Base-by-base conservation (phyloP, 371 early-diverging fungal species). In the Mycotypha africana region DNA sequence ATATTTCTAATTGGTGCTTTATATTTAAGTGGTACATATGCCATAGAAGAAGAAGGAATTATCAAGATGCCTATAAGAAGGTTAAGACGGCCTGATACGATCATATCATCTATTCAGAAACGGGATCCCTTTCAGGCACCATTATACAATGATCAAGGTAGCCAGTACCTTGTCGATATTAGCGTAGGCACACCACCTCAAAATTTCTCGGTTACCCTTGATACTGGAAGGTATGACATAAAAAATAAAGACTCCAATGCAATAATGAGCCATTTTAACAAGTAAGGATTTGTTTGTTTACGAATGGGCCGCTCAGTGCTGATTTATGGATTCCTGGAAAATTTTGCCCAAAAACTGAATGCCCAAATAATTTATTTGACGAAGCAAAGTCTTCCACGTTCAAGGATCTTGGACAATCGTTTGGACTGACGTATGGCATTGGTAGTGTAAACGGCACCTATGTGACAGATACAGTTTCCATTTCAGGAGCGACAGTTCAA, bases 261-360 rank as follows among this genome's bases (percentile, higher is more conserved):
- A 11, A 34, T 37, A 34, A 45, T 28, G 36, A 45, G 45, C 35
- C 30, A 28, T 8, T 12, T 8, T 12, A 28, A 28, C 12, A 8
- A 20, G 34, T 28, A 24, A 31, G 16, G 20, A n/a, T 33, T 45
- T n/a, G 8, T 21, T 43, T n/a, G n/a, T n/a, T n/a, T n/a, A n/a
- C n/a, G n/a, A n/a, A n/a, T n/a, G n/a, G n/a, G n/a, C 21, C n/a
- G 12, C 38, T 39, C 44, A 71, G 72, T 60, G 66, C 66, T 31
- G 73, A 72, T 50, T 46, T 72, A 16, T 72, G 73, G 73, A 51
- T 72, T 20, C 73, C 73, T 15, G 65, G 64, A 4, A 50, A 49
- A 2, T 26, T 40, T 26, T 72, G 73, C 45, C 58, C 73, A 9
- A 39, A 49, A 12, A 49, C 40, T n/a, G 42, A 50, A 21, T 72